Base-by-base conservation (phyloP, 2,329 filamentous ascomycete genomes). In the Lasiodiplodia citricola region DNA sequence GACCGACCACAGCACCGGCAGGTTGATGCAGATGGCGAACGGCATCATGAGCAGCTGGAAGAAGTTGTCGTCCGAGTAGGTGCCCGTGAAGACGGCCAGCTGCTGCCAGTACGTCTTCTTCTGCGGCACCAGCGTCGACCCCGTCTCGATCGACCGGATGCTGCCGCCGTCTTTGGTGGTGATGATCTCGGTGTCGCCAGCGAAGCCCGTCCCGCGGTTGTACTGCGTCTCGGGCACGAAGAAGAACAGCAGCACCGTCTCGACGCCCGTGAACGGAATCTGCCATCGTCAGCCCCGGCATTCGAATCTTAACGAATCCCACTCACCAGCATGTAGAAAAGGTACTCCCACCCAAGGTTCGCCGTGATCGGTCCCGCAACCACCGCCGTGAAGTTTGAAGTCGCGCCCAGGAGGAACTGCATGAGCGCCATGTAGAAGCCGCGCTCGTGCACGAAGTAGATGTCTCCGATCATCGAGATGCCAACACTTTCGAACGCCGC, bases 191-290 rank as follows among this genome's bases (percentile, higher is more conserved):
- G 54, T n/a, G 71, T 70, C 41, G 57, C 16, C n/a, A 1, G 13
- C n/a, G n/a, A 14, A 72, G 44, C 74, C 75, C 54, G 79, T 76
- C 64, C 84, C 77, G 65, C 76, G 44, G 7, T n/a, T 77, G 74
- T 85, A 87, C 2, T 81, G 80, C n/a, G 85, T 86, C 72, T 87
- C 85, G 0, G 84, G 84, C 2, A 86, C 84, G 67, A 86, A 82
- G 55, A 86, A 77, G 65, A 84, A 74, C n/a, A 85, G 79, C 3
- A 83, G 74, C 18, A 84, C 70, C 23, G 82, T 75, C 63, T 85
- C 75, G 2, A 82, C 70, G 2, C 81, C 83, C 18, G 83, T 81
- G 70, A 64, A 64, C 16, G 60, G 60, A 21, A 64, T 64, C 60
- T 64, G 47, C 18, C 72, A 62, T 75, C 74, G 6, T 73, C 71